Base-by-base conservation (phyloP, 1,139 yeast species). In the Kodamaea ohmeri region DNA sequence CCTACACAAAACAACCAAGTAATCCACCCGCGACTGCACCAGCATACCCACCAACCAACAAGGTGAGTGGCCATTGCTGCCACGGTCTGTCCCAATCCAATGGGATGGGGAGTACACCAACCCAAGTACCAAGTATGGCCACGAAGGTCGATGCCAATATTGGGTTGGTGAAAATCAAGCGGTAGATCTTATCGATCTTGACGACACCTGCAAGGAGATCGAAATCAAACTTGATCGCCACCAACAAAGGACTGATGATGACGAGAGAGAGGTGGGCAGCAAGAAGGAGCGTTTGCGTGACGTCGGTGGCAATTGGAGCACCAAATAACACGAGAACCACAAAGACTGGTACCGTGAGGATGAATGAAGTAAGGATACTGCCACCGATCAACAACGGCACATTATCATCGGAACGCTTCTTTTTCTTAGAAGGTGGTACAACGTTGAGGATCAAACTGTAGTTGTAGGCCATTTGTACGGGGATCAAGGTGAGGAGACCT, bases 81-180 rank as follows among this genome's bases (percentile, higher is more conserved):
- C 98, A 92, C 20, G 85, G 89, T 49, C 97, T 72, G 58, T 92
- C 98, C 98, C 98, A 92, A 60, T 92, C 98, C 42, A 92, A 71
- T 0, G 97, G 97, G 43, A 92, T 89, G 2, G 96, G 97, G 29
- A 87, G 64, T 4, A 94, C 96, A 8, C 97, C 97, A 2, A 88
- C 52, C 97, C 97, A 92, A 7, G 94, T 80, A 2, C 96, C 96
- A 6, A 83, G 51, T 30, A 82, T 63, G 0, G 81, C 72, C 27
- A 80, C 73, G 8, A 78, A 55, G 5, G 76, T 60, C 19, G 67
- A 54, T 25, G 66, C 53, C 32, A 75, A 61, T 2, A 72, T 51
- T 27, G 65, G 70, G 45, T 73, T 67, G 12, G 52, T 49, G 38
- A 60, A 53, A 3, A 68, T 50, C 5, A 47, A 45, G 4, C 47